A percentile compares a stretch with the other conserved stretches of the same genome.
Evolutionary conservation across 106 monocot genomes (phyloP).

Genomic region (Triglochin maritima): DNA sequence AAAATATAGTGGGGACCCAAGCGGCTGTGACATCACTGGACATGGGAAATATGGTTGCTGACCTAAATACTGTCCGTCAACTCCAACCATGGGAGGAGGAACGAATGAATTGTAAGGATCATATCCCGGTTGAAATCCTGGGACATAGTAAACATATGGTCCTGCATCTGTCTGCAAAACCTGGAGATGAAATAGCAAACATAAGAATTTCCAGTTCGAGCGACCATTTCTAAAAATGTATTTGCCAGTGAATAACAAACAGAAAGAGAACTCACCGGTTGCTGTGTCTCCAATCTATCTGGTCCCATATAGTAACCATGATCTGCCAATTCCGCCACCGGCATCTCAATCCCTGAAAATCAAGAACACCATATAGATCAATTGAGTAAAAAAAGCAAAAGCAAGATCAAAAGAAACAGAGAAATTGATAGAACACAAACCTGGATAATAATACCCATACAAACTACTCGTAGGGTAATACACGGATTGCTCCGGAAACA

Average conservation of each 20-base stretch:
- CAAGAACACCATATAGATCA: not conserved
- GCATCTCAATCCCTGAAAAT: slow-evolving; percentile 16
- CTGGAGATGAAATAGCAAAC: slow-evolving; percentile 27
- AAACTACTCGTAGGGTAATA: slow-evolving; percentile 30
- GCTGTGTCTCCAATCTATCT: slow-evolving; percentile 34
- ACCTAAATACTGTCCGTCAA: slow-evolving; percentile 57
- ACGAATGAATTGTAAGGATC: slow-evolving; percentile 29
- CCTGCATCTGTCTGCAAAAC: slow-evolving; percentile 43
- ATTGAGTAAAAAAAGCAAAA: not conserved
- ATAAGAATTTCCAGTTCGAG: no score
- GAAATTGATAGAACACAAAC: slow-evolving; percentile 11
- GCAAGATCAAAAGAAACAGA: not conserved
- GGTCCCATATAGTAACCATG: slow-evolving; percentile 26
- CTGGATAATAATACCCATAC: slow-evolving; percentile 82
- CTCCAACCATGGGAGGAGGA: slow-evolving; percentile 29
- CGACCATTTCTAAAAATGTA: not conserved
- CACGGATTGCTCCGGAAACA: slow-evolving; percentile 28
- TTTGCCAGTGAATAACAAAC: not conserved
- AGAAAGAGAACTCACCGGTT: slow-evolving; percentile 36
- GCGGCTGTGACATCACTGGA: slow-evolving; percentile 25
- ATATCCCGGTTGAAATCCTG: slow-evolving; percentile 46
- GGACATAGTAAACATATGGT: slow-evolving; percentile 47
- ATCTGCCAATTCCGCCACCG: slow-evolving; percentile 37
- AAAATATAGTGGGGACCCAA: slow-evolving; percentile 37
- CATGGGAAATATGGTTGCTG: slow-evolving; percentile 39